Evolutionary conservation across 257 asterid species (phyloP).

Genomic region (Nicotiana sylvestris): DNA sequence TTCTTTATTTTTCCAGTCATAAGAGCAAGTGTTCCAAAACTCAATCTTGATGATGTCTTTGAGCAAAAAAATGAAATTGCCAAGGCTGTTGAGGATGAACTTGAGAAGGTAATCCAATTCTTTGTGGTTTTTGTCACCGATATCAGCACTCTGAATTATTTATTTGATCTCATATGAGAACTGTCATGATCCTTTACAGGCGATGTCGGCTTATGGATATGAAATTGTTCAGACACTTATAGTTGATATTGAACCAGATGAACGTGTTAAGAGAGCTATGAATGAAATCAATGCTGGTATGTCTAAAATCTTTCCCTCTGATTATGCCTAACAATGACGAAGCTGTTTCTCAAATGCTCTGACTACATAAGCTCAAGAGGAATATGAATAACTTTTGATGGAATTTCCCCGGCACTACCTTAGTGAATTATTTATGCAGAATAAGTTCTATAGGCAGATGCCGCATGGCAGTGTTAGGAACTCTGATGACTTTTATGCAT

Average conservation of each 20-base stretch:
- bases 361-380: background rate
- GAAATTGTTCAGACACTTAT: slow-evolving; percentile 39
- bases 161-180: background rate
- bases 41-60: slow-evolving; percentile 27
- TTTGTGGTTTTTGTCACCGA: background rate
- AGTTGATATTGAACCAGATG: slow-evolving; percentile 42
- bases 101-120: slow-evolving; percentile 21
- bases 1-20: slow-evolving; percentile 18
- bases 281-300: slow-evolving; percentile 39
- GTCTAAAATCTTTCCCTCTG: background rate
- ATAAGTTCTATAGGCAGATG: too few relatives aligned
- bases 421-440: too few relatives aligned
- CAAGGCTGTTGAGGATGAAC: slow-evolving; percentile 40
- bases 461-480: too few relatives aligned
- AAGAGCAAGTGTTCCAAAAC: slow-evolving; percentile 39
- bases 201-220: slow-evolving; percentile 40
- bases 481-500: background rate
- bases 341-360: background rate
- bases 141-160: background rate
- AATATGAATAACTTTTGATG: background rate
- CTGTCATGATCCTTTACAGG: slow-evolving; percentile 17
- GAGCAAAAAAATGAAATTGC: slow-evolving; percentile 44
- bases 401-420: background rate
- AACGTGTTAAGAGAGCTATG: slow-evolving; percentile 40
- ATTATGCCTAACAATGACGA: too few relatives aligned